Evolutionary conservation across 1,139 yeast species (phyloP), one percentile per base, ranked within the genome.

Genomic region (Candida glucosophila): DNA sequence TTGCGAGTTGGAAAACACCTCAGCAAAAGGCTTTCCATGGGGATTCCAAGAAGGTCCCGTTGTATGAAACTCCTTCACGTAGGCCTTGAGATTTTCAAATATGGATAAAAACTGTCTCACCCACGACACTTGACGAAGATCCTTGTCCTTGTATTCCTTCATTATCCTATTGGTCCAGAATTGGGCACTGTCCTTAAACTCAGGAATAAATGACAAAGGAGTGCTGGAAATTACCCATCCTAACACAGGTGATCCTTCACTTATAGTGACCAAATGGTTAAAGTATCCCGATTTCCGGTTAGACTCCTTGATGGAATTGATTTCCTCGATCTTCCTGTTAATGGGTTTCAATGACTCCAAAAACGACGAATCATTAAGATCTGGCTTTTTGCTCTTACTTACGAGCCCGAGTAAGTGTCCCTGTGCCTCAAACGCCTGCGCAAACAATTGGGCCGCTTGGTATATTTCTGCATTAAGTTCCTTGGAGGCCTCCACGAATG

Each of bases 111-210:
- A 82, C 13, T 55, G 47, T 35, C 77, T 73, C 14, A 79, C 95
- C 97, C 97, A 90, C 28, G 77, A 80, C 13, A 69, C 77, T 29
- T 82, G 82, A 14, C 43, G 42, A 30, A 71, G 65, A 39, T 79
- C 88, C 30, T 70, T 59, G 8, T 77, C 93, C 49, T 72, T 83
- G 57, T 58, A 75, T 35, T 85, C 95, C 53, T 86, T 88, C 51
- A 86, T 56, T 21, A 88, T 78, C 42, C 95, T 71, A 55, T 92
- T 88, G 16, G 94, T 73, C 85, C 95, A 92, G 55, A 88, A 92
- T 47, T 80, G 90, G 20, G 95, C 85, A 21, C 93, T 74, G 43
- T 92, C 98, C 47, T 79, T 82, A 56, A 77, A 81, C 39, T 88
- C 96, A 3, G 80, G 73, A 34, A 92, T 70, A 38, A 67, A 72